A percentile compares a stretch with the other conserved stretches of the same genome.
Conservation (phyloP, 106 monocot genomes). For the Amphibolis antarctica region DNA sequence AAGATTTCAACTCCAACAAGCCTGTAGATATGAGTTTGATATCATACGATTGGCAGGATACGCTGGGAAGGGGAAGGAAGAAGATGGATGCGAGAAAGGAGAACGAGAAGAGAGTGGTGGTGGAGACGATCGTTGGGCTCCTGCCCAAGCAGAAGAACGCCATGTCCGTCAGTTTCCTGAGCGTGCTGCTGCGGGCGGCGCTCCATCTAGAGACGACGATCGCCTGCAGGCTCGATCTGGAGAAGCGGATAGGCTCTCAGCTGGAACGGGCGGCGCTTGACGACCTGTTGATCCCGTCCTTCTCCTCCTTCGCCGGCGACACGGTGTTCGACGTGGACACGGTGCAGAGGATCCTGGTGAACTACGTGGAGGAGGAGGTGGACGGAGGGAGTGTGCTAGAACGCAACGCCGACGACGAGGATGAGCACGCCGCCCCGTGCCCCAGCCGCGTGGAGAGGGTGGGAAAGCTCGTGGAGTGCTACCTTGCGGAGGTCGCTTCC, state of each 20-base stretch:
- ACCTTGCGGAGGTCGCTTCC: conserved; percentile 73
- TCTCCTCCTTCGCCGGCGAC: conserved; percentile 34
- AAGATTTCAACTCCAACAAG: too few relatives aligned
- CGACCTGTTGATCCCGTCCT: conserved; percentile 75
- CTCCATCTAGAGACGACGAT: conserved; percentile 69
- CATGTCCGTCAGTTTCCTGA: conserved; percentile 81
- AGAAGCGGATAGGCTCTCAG: conserved; percentile 60
- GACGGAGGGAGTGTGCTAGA: conserved; percentile 17
- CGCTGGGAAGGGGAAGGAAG: conserved; percentile 50
- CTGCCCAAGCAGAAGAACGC: conserved; percentile 61
- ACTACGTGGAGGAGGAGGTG: conserved; percentile 52
- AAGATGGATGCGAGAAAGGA: conserved; percentile 56
- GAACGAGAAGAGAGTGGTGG: conserved; percentile 69
- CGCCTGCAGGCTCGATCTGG: conserved; percentile 81
- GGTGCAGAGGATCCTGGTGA: conserved; percentile 57
- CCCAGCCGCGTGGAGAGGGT: conserved; percentile 38
- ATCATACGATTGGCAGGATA: conserved; percentile 38
- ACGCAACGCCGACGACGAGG: conserved; percentile 23
- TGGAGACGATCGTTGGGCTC: conserved; percentile 78
- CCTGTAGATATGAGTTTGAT: too few relatives aligned
- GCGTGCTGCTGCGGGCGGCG: conserved; percentile 62
- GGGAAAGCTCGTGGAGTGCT: conserved; percentile 74
- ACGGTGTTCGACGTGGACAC: conserved; percentile 63
- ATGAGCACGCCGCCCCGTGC: conserved; percentile 11
- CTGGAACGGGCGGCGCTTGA: conserved; percentile 53